Evolutionary conservation across 108 stramenopile species (phyloP).

Genomic region (Nitzschia sp.): DNA sequence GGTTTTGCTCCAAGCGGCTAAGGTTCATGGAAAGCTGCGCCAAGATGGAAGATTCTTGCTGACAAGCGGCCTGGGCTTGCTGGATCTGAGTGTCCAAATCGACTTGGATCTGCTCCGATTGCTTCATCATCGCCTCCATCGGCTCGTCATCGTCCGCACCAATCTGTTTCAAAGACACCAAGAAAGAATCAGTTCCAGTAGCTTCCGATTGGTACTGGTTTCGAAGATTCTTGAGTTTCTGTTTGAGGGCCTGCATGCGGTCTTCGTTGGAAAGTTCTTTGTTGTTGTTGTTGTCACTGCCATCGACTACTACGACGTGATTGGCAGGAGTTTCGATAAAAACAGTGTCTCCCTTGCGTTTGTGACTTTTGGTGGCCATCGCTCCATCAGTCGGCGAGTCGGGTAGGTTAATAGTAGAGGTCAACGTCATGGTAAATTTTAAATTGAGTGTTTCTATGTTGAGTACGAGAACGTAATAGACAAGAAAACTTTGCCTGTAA

Average conservation of each 20-base stretch:
- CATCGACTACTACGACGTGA: constrained; percentile 8
- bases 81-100: constrained; percentile 20
- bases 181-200: constrained; percentile 7
- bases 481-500: too few species aligned
- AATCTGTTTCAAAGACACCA: constrained; percentile 7
- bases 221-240: background rate
- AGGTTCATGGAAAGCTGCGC: constrained; percentile 9
- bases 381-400: background rate
- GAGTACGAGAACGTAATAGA: too few species aligned
- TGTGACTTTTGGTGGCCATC: background rate
- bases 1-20: constrained; percentile 9
- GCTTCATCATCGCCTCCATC: background rate
- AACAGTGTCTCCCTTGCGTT: constrained; percentile 18
- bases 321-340: background rate
- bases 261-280: background rate
- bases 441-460: too few species aligned
- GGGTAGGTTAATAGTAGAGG: background rate
- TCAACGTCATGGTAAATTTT: background rate
- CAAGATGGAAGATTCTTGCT: constrained; percentile 26
- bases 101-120: constrained; percentile 13
- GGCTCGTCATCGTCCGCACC: background rate
- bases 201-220: constrained; percentile 4
- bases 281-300: too few species aligned
- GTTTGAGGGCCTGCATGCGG: background rate
- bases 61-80: constrained; percentile 18